Base-by-base conservation (phyloP, 2,329 filamentous ascomycete genomes). In the Cladosporium sp. region DNA sequence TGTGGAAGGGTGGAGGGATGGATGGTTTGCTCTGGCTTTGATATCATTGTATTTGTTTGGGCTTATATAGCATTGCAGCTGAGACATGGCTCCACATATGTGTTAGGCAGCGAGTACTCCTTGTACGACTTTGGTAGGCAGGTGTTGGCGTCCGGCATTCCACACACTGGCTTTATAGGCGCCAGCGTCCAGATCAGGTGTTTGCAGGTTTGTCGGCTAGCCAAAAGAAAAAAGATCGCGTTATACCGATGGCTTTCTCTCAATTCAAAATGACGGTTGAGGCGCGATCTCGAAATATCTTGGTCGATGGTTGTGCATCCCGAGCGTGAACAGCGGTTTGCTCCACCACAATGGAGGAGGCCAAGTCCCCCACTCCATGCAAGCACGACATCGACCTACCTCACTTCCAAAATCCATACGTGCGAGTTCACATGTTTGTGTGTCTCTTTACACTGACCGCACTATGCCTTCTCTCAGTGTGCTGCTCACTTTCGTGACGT, bases 301-400 rank as follows among this genome's bases (percentile, higher is more conserved):
- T 38, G 36, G 36, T 41, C 36, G 36, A 41, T 41, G 36, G 18
- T 38, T 15, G 36, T 38, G 12, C 36, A 15, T 38, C 3, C 12
- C 15, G 36, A 15, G 36, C 36, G 36, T 41, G 36, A 41, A 18
- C 36, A 41, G 36, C 36, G 36, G 15, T 18, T 18, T 41, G 15
- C 36, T 41, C 36, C 36, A 41, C 36, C 36, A 7, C 36, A 18
- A 41, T 41, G 36, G 36, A 30, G 36, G 36, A 30, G 12, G 3
- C 24, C 14, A 32, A 15, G 26, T 18, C n/a, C 51, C 51, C 52
- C 52, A 55, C 52, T 2, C 32, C 18, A 14, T 10, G 32, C 30
- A 30, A 55, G 52, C 52, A 55, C 52, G 52, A 55, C 52, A 55
- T 55, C 30, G 28, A 55, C 52, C 32, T 8, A 55, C 7, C 11